Evolutionary conservation across 140 eudicot species (phyloP).

Genomic region (Cichorium intybus): DNA sequence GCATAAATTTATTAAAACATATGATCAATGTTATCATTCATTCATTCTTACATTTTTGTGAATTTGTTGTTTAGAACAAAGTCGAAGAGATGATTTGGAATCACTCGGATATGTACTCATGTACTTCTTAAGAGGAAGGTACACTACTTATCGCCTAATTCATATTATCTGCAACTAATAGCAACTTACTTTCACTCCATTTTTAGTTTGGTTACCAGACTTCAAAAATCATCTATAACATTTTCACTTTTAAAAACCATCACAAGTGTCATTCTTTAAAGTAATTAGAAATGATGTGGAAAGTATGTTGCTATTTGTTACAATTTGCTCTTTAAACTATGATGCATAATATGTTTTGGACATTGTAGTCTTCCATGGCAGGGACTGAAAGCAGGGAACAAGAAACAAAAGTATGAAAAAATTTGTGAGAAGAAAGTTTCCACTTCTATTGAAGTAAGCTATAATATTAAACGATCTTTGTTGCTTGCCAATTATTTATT

Average conservation of each 20-base stretch:
- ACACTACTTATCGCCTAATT: background rate
- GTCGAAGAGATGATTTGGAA: conserved; percentile 93
- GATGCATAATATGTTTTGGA: conserved; percentile 23
- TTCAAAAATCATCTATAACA: background rate
- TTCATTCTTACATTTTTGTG: conserved; percentile 17
- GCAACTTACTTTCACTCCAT: background rate
- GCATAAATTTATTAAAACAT: conserved; percentile 7
- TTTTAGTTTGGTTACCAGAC: background rate
- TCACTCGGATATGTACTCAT: conserved; percentile 96
- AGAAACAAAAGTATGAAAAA: conserved; percentile 90
- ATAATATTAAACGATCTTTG: background rate
- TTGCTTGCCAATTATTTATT: background rate
- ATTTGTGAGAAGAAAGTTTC: conserved; percentile 89
- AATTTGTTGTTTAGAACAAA: conserved; percentile 54
- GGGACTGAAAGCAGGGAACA: conserved; percentile 95
- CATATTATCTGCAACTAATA: background rate
- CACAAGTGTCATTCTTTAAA: background rate
- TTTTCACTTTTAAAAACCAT: too few relatives aligned
- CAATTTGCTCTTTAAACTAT: background rate
- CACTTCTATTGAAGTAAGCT: conserved; percentile 84
- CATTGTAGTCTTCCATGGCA: conserved; percentile 90
- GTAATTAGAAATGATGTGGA: background rate
- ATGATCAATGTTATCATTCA: background rate
- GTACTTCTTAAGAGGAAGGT: conserved; percentile 98
- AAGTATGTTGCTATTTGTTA: background rate